Evolutionary conservation across 2,329 filamentous ascomycete species (phyloP), one percentile per base, ranked within the genome.

Genomic region (Aspergillus cejpii): DNA sequence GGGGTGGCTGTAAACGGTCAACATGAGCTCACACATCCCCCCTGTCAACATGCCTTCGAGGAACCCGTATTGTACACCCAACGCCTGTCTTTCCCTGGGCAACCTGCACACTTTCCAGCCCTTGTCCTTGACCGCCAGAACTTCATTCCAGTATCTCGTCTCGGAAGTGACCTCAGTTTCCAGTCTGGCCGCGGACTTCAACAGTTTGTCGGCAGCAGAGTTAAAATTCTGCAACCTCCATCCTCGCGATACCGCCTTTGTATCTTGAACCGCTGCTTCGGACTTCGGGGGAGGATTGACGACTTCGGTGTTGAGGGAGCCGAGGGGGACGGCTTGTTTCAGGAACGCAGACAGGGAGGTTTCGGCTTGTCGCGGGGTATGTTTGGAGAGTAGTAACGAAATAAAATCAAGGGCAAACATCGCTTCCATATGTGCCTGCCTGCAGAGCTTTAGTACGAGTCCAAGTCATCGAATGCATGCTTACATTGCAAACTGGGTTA

Each of bases 1-100:
- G 72, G 69, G 12, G 73, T 72, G 39, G 79, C 78, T 75, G 38
- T 21, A 39, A 24, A 27, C n/a, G 8, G 37, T 48, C 34, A 42
- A 28, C 28, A 54, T 37, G 15, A 7, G 14, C 12, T 6, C 23
- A 24, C 5, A 4, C 5, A 24, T 24, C 23, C 23, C 23, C 23
- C 14, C 5, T 4, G 10, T 34, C 26, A 39, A 55, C 68, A 43
- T 65, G 78, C 77, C 78, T 71, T 96, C 91, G 10, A 84, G 77
- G 60, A 94, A 94, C 6, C 91, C 92, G 66, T 91, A 96, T 51
- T 86, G 82, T 27, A 97, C 91, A 15, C 85, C 89, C 39, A 97
- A 74, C 0, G 81, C 83, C 54, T 87, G 80, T 39, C 76, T 75
- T 54, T 91, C 83, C 5, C 81, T 74, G 0, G 88, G 87, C 31